Percentiles rank a stretch among this genome's conserved stretches.
Evolutionary conservation across 2,329 filamentous ascomycete genomes (phyloP).

Genomic region (Botryosphaeria dothidea): DNA sequence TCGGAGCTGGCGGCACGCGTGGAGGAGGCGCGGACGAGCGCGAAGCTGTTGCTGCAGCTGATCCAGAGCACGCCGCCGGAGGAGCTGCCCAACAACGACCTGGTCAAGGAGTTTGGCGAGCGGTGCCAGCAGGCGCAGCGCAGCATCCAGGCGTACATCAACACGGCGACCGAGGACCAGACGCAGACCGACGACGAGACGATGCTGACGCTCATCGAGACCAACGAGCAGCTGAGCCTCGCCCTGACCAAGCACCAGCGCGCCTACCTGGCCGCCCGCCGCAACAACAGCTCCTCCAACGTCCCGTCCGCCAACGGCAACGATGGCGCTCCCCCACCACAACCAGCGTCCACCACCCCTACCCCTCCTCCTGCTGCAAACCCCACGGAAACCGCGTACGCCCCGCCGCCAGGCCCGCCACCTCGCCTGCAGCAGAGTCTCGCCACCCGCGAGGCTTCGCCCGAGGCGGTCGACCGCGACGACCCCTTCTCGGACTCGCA

Average conservation of each 20-base stretch:
- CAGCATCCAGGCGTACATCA: conserved; percentile 84
- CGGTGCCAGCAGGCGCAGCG: conserved; percentile 79
- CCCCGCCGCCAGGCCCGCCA: not conserved
- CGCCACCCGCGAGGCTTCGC: not conserved
- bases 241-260: conserved; percentile 83
- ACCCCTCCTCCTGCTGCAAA: not conserved
- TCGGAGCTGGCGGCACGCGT: conserved; percentile 79
- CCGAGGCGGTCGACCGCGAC: not conserved
- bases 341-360: conserved; percentile 8
- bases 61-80: conserved; percentile 78
- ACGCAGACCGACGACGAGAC: conserved; percentile 89
- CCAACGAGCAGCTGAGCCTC: conserved; percentile 85
- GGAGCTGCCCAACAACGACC: conserved; percentile 79
- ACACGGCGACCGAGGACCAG: conserved; percentile 57
- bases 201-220: conserved; percentile 89
- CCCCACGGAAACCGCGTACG: not conserved
- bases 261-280: conserved; percentile 64
- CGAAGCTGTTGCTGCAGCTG: conserved; percentile 88
- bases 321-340: conserved; percentile 20
- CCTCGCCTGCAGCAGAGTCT: conserved; percentile 1
- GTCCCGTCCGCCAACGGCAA: not conserved
- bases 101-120: conserved; percentile 88
- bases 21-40: conserved; percentile 87
- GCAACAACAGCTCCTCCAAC: conserved; percentile 28
- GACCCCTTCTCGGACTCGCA: conserved; percentile 45